phyloP scores from a whole-genome alignment of 2,329 filamentous ascomycete species.

The Fonsecaea multimorphosa region DNA sequence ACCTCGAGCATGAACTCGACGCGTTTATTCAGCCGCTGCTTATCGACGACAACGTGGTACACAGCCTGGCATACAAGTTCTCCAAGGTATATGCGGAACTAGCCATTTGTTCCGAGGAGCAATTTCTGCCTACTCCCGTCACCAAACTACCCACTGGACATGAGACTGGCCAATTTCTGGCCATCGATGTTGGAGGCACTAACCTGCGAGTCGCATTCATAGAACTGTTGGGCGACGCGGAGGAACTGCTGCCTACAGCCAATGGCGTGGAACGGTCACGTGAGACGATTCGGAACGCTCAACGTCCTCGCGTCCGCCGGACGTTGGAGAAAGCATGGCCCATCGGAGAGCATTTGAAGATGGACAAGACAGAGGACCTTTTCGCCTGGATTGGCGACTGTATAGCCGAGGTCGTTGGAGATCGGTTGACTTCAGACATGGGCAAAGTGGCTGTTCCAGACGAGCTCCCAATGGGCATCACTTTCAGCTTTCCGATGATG shows the following conservation, averaged over 20 bases:
- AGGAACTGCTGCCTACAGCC: slow-evolving; percentile 39
- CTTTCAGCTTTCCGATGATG: slow-evolving; percentile 59
- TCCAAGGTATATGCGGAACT: slow-evolving; percentile 53
- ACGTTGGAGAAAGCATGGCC: slow-evolving; percentile 74
- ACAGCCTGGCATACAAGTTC: slow-evolving; percentile 54
- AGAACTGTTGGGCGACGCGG: slow-evolving; percentile 56
- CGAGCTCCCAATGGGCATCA: slow-evolving; percentile 57
- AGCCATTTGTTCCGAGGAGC: slow-evolving; percentile 53
- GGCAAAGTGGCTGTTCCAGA: slow-evolving; percentile 49
- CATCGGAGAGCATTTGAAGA: slow-evolving; percentile 74
- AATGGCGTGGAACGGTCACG: slow-evolving; percentile 46
- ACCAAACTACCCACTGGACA: slow-evolving; percentile 56
- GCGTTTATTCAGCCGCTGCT: slow-evolving; percentile 50
- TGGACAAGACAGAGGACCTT: slow-evolving; percentile 73
- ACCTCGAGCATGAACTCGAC: slow-evolving; percentile 47
- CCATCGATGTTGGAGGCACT: slow-evolving; percentile 63
- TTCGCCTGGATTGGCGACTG: slow-evolving; percentile 83
- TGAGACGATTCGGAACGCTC: slow-evolving; percentile 54
- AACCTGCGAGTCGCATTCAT: slow-evolving; percentile 64
- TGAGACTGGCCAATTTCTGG: slow-evolving; percentile 61
- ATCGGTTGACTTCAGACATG: slow-evolving; percentile 51
- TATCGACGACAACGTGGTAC: slow-evolving; percentile 51
- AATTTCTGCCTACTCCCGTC: slow-evolving; percentile 56
- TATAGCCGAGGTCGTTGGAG: slow-evolving; percentile 73
- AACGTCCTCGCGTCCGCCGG: slow-evolving; percentile 61